Evolutionary conservation across 108 stramenopile species (phyloP).

Genomic region (Cylindrotheca fusiformis): DNA sequence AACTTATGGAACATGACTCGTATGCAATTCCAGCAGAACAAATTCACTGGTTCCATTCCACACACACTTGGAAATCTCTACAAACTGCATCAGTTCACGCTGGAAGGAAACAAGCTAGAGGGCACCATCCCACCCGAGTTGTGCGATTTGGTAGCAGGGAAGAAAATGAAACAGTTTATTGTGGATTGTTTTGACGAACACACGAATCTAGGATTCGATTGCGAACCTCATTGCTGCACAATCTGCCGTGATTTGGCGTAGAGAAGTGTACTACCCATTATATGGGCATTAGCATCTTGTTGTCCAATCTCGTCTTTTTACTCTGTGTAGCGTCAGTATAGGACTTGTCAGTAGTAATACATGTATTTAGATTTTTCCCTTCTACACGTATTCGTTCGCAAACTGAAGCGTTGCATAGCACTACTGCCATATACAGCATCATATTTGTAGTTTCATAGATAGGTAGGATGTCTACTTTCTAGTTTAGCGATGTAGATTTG

Average conservation of each 20-base stretch:
- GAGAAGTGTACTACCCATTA: no score
- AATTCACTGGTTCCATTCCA: slow-evolving; percentile 33
- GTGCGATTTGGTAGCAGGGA: slow-evolving; percentile 27
- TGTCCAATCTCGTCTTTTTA: no score
- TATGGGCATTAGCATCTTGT: no score
- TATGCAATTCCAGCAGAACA: slow-evolving; percentile 18
- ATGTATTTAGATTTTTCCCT: no score
- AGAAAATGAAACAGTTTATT: slow-evolving; percentile 28
- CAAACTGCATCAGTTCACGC: slow-evolving; percentile 38
- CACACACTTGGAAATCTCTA: slow-evolving; percentile 24
- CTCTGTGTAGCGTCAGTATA: no score
- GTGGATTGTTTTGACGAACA: slow-evolving; percentile 32
- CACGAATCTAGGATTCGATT: slow-evolving; percentile 21
- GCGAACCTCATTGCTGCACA: slow-evolving; percentile 40
- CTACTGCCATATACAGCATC: no score
- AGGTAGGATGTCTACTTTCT: no score
- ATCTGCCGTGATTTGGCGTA: slow-evolving; percentile 33
- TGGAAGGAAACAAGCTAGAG: slow-evolving; percentile 46
- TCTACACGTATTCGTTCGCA: no score
- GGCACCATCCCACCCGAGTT: slow-evolving; percentile 44
- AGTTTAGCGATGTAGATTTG: no score
- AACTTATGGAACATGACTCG: slow-evolving; percentile 39
- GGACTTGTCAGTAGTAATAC: no score
- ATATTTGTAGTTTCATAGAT: no score
- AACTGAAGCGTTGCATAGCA: no score